These are phyloP conservation scores for Artemisia annua DNA, from an alignment of 129 eudicot genomes.

Conservation along the genomic window DNA sequence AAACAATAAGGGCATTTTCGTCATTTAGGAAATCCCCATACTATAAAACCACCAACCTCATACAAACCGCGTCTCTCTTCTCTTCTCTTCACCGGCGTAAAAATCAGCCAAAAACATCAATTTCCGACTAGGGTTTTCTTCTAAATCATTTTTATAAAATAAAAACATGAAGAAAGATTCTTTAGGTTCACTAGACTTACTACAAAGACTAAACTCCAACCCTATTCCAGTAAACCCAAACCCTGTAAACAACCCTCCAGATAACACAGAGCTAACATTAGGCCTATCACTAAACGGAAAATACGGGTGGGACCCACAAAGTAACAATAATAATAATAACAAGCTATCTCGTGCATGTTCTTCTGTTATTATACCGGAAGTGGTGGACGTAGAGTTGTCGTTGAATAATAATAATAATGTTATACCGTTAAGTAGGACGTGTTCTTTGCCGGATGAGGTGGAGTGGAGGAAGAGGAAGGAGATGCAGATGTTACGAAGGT, in stretches of 20 bases:
- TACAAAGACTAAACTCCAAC: no score
- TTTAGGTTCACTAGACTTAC: no score
- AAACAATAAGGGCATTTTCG: conserved; percentile 18
- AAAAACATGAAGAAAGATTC: no score
- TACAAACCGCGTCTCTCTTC: not conserved
- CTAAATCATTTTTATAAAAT: no score
- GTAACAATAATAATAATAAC: conserved; percentile 4
- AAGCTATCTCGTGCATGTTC: conserved; percentile 45
- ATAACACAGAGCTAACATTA: conserved; percentile 46
- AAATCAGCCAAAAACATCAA: conserved; percentile 5
- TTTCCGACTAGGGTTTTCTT: no score
- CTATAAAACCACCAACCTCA: conserved; percentile 3
- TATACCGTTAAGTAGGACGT: conserved; percentile 43
- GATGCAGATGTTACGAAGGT: conserved; percentile 44
- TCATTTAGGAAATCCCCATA: conserved; percentile 12
- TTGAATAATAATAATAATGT: not conserved
- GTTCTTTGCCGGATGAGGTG: conserved; percentile 60
- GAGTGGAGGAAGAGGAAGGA: conserved; percentile 59
- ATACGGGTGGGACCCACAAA: conserved; percentile 56
- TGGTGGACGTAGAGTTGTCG: conserved; percentile 33
- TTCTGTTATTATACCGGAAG: conserved; percentile 24
- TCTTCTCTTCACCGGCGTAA: conserved; percentile 22
- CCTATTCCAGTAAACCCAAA: no score
- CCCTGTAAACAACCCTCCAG: not conserved
- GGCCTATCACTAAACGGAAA: conserved; percentile 67